Evolutionary conservation across 176 grass and related monocot genomes (phyloP).

Genomic region (Poa pratensis): DNA sequence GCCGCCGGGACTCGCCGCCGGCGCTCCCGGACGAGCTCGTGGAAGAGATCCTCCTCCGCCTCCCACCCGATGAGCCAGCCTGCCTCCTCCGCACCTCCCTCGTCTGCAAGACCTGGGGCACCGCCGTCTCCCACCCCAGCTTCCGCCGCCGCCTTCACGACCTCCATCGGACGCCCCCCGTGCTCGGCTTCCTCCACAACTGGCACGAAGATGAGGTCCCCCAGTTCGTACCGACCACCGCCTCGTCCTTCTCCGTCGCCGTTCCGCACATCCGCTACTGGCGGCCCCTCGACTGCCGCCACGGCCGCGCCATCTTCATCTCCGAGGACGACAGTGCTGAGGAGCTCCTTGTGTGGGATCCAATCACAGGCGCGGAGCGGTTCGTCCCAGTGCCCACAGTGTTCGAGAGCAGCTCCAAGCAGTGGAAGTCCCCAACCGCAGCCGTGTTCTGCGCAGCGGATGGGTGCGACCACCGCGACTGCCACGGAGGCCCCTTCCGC

Average conservation of each 20-base stretch:
- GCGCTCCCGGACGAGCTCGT: not conserved
- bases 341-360: not conserved
- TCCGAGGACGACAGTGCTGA: too few species aligned
- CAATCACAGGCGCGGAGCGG: not conserved
- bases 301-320: not conserved
- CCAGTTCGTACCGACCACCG: not conserved
- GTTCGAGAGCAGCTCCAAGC: too few species aligned
- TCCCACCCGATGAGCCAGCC: not conserved
- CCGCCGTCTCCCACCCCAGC: not conserved
- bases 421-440: too few species aligned
- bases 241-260: not conserved
- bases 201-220: not conserved
- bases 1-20: not conserved
- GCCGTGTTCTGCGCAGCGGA: not conserved
- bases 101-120: not conserved
- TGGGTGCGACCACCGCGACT: not conserved
- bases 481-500: not conserved
- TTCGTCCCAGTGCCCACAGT: not conserved
- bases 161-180: not conserved
- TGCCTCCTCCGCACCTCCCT: not conserved
- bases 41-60: not conserved
- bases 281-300: not conserved
- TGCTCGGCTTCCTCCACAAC: not conserved
- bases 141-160: conserved; percentile 2
- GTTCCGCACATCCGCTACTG: not conserved